These are phyloP conservation scores for Pseudocercospora macadamiae DNA, from an alignment of 2,329 filamentous ascomycete species.

Conservation along the genomic window DNA sequence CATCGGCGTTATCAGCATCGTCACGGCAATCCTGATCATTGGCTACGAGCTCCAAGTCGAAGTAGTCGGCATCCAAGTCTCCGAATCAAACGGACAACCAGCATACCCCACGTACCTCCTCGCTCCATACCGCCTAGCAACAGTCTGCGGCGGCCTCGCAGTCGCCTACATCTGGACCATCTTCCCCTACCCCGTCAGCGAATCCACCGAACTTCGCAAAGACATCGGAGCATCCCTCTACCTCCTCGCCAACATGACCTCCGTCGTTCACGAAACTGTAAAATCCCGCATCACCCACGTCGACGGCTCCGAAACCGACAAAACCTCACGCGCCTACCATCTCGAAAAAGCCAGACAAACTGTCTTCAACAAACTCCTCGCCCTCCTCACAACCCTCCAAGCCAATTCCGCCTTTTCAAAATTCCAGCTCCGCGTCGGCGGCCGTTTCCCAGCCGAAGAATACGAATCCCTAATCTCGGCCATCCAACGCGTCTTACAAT, in stretches of 20 bases:
- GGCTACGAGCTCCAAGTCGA: slow-evolving; percentile 67
- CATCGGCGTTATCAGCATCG: slow-evolving; percentile 65
- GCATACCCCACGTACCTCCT: slow-evolving; percentile 71
- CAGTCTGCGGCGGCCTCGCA: slow-evolving; percentile 66
- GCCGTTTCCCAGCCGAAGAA: slow-evolving; percentile 66
- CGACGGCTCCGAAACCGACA: slow-evolving; percentile 55
- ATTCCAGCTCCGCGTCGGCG: slow-evolving; percentile 67
- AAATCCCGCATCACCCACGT: slow-evolving; percentile 61
- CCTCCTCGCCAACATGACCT: slow-evolving; percentile 74
- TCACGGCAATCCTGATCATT: slow-evolving; percentile 53
- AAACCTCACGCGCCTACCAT: slow-evolving; percentile 56
- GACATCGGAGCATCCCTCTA: slow-evolving; percentile 71
- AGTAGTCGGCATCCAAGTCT: slow-evolving; percentile 61
- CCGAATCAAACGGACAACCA: slow-evolving; percentile 65
- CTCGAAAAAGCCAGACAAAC: slow-evolving; percentile 61
- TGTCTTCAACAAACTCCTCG: slow-evolving; percentile 69
- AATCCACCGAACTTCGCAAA: slow-evolving; percentile 69
- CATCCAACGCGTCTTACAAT: slow-evolving; percentile 65
- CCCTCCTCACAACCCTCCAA: slow-evolving; percentile 66
- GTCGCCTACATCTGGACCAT: slow-evolving; percentile 78
- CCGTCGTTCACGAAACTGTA: slow-evolving; percentile 69
- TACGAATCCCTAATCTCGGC: slow-evolving; percentile 65
- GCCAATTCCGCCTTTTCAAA: slow-evolving; percentile 55
- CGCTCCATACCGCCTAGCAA: slow-evolving; percentile 71
- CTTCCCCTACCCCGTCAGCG: slow-evolving; percentile 70